Evolutionary conservation across 495 filamentous ascomycete genomes (phyloP).

Genomic region (Venustampulla echinocandica): DNA sequence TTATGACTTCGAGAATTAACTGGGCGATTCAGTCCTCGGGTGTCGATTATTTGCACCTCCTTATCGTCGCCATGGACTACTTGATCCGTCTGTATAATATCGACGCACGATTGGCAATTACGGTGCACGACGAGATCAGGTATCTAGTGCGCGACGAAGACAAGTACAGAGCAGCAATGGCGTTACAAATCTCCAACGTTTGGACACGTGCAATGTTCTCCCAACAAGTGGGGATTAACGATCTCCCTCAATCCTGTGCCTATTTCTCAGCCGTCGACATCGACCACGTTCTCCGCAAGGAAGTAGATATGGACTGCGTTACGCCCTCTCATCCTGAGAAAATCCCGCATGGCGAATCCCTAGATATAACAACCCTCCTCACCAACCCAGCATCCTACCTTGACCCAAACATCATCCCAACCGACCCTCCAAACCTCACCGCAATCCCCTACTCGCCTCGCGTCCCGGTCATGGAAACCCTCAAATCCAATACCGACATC

Average conservation of each 20-base stretch:
- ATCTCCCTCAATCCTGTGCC: constrained; percentile 86
- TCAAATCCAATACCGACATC: constrained; percentile 27
- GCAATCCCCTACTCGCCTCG: constrained; percentile 59
- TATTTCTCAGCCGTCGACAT: constrained; percentile 96
- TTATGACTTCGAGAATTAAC: constrained; percentile 94
- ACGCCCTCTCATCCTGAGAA: constrained; percentile 74
- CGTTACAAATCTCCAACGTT: constrained; percentile 85
- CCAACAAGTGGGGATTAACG: constrained; percentile 91
- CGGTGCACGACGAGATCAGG: constrained; percentile 95
- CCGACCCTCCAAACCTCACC: constrained; percentile 42
- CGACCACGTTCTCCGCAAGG: constrained; percentile 87
- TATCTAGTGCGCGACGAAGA: constrained; percentile 83
- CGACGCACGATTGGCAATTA: constrained; percentile 75
- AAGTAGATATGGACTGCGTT: constrained; percentile 94
- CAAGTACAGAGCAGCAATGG: constrained; percentile 81
- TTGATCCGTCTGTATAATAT: constrained; percentile 81
- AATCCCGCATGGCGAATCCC: constrained; percentile 76
- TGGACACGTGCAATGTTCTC: constrained; percentile 97
- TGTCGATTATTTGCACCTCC: constrained; percentile 92
- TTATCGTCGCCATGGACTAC: constrained; percentile 93
- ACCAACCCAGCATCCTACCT: constrained; percentile 54
- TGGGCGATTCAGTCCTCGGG: constrained; percentile 98
- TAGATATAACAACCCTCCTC: constrained; percentile 71
- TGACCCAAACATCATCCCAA: constrained; percentile 51
- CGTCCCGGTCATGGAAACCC: constrained; percentile 61